phyloP scores from a whole-genome alignment of 345 rosid species.

The Ceriops tagal region DNA sequence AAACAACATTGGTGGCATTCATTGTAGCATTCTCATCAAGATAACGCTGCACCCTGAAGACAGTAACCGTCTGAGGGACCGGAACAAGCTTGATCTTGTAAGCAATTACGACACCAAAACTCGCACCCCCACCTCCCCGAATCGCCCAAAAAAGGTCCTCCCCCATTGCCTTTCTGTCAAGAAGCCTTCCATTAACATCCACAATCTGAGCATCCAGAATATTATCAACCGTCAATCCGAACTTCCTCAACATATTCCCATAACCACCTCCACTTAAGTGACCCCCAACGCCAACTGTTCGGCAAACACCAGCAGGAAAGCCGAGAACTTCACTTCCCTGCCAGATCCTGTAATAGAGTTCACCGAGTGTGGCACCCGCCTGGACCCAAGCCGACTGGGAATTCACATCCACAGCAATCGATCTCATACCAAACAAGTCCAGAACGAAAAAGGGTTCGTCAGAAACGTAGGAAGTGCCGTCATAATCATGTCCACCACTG shows the following conservation, averaged over 20 bases:
- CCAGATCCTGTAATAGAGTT: slow-evolving; percentile 45
- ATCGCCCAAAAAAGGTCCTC: slow-evolving; percentile 65
- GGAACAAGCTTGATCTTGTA: slow-evolving; percentile 50
- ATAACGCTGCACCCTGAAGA: slow-evolving; percentile 37
- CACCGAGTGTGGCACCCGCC: slow-evolving; percentile 56
- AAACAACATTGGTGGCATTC: slow-evolving; percentile 24
- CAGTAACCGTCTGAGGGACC: slow-evolving; percentile 47
- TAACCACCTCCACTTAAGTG: slow-evolving; percentile 64
- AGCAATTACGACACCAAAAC: slow-evolving; percentile 49
- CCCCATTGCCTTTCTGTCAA: slow-evolving; percentile 52
- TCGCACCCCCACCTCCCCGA: slow-evolving; percentile 57
- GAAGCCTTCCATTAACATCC: slow-evolving; percentile 41
- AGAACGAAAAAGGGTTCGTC: slow-evolving; percentile 50
- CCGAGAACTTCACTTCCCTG: slow-evolving; percentile 42
- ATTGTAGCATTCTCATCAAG: slow-evolving; percentile 15
- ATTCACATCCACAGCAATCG: slow-evolving; percentile 24
- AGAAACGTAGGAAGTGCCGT: slow-evolving; percentile 52
- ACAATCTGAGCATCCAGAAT: slow-evolving; percentile 55
- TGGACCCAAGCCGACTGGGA: slow-evolving; percentile 46
- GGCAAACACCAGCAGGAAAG: slow-evolving; percentile 60
- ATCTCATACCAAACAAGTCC: slow-evolving; percentile 48
- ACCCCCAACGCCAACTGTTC: slow-evolving; percentile 66
- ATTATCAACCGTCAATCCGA: slow-evolving; percentile 50
- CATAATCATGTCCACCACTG: slow-evolving; percentile 64
- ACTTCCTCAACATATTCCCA: slow-evolving; percentile 52